These are phyloP conservation scores for Flaveria floridana DNA, from an alignment of 140 eudicot species.

Conservation along the genomic window DNA sequence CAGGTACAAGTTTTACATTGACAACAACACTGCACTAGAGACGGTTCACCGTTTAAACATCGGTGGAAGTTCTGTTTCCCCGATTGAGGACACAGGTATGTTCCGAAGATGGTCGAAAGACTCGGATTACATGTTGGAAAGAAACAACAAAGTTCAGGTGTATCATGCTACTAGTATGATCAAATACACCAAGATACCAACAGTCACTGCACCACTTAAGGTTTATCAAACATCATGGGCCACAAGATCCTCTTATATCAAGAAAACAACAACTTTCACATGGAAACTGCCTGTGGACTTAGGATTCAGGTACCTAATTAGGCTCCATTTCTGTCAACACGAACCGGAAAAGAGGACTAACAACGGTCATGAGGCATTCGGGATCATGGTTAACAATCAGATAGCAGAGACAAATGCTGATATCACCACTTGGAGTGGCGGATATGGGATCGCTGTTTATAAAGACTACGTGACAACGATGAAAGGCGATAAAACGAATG, in stretches of 20 bases:
- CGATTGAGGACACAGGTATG: constrained; percentile 48
- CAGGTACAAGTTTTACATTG: constrained; percentile 35
- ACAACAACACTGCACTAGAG: constrained; percentile 53
- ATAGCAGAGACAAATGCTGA: constrained; percentile 32
- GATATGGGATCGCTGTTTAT: constrained; percentile 34
- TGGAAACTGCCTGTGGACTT: constrained; percentile 54
- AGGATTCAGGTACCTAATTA: constrained; percentile 49
- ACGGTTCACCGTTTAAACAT: constrained; percentile 41
- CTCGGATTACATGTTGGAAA: constrained; percentile 37
- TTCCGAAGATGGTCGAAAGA: constrained; percentile 46
- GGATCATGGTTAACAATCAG: constrained; percentile 36
- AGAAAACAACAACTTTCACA: constrained; percentile 30
- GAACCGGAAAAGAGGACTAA: constrained; percentile 24
- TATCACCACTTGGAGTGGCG: constrained; percentile 37
- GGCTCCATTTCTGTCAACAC: constrained; percentile 50
- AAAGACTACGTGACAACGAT: constrained; percentile 41
- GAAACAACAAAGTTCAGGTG: constrained; percentile 21
- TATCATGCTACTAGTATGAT: constrained; percentile 39
- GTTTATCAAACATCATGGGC: constrained; percentile 47
- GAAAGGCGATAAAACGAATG: constrained; percentile 33
- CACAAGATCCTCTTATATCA: constrained; percentile 24
- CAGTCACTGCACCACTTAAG: constrained; percentile 41
- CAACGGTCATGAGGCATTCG: constrained; percentile 24
- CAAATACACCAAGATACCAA: constrained; percentile 31
- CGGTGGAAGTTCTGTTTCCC: constrained; percentile 36